Percentiles rank a stretch among this genome's conserved stretches.
These are phyloP conservation scores for Heritiera fomes DNA, from an alignment of 345 rosid species.

Conservation along the genomic window DNA sequence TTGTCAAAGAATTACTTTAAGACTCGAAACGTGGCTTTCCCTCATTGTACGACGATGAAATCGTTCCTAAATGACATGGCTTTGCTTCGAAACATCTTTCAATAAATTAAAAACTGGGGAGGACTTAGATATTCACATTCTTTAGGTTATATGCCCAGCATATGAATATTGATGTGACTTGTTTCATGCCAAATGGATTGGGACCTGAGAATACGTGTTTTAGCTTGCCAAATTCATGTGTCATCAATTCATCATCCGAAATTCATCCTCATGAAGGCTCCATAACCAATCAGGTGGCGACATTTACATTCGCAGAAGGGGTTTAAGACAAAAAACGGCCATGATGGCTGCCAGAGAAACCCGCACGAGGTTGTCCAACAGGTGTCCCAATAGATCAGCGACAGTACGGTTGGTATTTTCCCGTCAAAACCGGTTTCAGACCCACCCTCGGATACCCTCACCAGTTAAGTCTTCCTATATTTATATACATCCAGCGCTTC, in stretches of 20 bases:
- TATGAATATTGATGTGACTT: not conserved
- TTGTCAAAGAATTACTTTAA: not conserved
- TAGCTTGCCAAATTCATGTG: not conserved
- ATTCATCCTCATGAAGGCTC: not conserved
- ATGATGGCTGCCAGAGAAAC: slow-evolving; percentile 1
- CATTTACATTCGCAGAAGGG: not conserved
- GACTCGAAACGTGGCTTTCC: slow-evolving; percentile 28
- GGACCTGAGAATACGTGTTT: not conserved
- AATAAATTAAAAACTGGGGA: not conserved
- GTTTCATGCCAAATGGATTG: not conserved
- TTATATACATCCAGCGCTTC: not conserved
- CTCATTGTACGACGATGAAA: not conserved
- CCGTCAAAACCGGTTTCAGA: slow-evolving; percentile 1
- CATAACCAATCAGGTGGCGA: slow-evolving; percentile 12
- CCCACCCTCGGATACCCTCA: slow-evolving; percentile 23
- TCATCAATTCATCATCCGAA: not conserved
- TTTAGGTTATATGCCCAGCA: not conserved
- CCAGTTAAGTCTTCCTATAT: not conserved
- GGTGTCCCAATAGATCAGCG: slow-evolving; percentile 16
- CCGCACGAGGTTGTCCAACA: slow-evolving; percentile 1
- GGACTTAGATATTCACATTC: not conserved
- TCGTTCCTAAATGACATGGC: not conserved
- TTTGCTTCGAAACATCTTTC: not conserved
- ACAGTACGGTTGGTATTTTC: not conserved
- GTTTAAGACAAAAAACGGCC: not conserved